phyloP scores from a whole-genome alignment of 345 rosid species.

The Cochlearia excelsa region DNA sequence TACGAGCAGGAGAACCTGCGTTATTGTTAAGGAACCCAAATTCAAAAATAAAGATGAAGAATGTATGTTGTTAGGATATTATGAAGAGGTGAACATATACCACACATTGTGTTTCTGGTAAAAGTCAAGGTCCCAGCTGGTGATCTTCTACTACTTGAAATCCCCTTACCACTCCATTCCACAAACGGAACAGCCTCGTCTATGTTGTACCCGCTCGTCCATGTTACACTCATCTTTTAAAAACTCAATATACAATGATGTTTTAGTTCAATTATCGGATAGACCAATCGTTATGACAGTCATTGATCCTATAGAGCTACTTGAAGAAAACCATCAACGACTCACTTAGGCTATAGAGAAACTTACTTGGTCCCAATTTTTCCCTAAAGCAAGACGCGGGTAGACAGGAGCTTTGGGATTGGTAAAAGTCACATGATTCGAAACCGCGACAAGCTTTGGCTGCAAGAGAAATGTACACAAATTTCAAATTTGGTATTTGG shows the following conservation, averaged over 20 bases:
- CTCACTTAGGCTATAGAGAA: slow-evolving; percentile 4
- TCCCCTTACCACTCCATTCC: slow-evolving; percentile 56
- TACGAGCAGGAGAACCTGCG: slow-evolving; percentile 70
- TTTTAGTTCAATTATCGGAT: slow-evolving; percentile 3
- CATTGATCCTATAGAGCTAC: not conserved
- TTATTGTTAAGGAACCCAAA: not conserved
- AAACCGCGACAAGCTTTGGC: slow-evolving; percentile 78
- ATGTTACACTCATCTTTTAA: slow-evolving; percentile 73
- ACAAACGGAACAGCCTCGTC: slow-evolving; percentile 69
- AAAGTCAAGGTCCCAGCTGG: slow-evolving; percentile 84
- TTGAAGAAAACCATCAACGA: not conserved
- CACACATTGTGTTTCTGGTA: slow-evolving; percentile 72
- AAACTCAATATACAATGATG: not conserved
- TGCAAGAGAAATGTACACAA: slow-evolving; percentile 33
- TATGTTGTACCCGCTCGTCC: slow-evolving; percentile 88
- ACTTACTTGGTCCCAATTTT: slow-evolving; percentile 89
- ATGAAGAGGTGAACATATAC: slow-evolving; percentile 37
- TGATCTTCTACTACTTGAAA: slow-evolving; percentile 37
- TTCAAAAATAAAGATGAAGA: slow-evolving; percentile 2
- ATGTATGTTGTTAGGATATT: too few species aligned
- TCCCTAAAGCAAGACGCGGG: slow-evolving; percentile 91
- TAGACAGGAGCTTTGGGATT: slow-evolving; percentile 88
- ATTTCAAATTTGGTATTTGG: not conserved
- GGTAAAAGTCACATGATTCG: slow-evolving; percentile 54
- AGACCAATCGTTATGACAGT: not conserved